Conservation (phyloP, 345 rosid species). For the Lepidium didymum region DNA sequence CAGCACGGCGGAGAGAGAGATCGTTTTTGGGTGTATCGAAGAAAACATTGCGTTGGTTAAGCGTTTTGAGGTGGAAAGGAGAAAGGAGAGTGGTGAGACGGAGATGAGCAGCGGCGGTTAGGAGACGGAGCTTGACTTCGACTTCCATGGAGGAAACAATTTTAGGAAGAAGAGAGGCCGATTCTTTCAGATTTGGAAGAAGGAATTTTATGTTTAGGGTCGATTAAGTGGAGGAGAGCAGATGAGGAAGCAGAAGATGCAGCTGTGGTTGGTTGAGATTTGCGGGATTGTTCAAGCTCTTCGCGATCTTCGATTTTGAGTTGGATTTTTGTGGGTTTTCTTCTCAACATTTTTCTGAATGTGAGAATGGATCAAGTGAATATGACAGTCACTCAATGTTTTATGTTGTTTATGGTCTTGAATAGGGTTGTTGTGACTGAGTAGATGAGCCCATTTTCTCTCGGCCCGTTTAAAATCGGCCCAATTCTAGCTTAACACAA, state of each 20-base stretch:
- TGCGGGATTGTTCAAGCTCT: slow-evolving; percentile 75
- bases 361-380: background rate
- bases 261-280: slow-evolving; percentile 27
- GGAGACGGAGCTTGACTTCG: slow-evolving; percentile 69
- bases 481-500: too few relatives aligned
- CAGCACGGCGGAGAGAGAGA: slow-evolving; percentile 44
- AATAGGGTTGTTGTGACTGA: background rate
- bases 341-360: slow-evolving; percentile 61
- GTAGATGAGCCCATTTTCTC: too few relatives aligned
- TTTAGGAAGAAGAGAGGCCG: slow-evolving; percentile 44
- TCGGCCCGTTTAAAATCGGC: too few relatives aligned
- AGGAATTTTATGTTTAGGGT: slow-evolving; percentile 44
- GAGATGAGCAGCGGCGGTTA: slow-evolving; percentile 36
- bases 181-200: slow-evolving; percentile 55
- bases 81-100: slow-evolving; percentile 46
- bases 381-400: background rate
- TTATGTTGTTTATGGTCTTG: background rate
- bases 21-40: slow-evolving; percentile 50
- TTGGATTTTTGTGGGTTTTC: slow-evolving; percentile 80
- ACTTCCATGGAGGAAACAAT: slow-evolving; percentile 49
- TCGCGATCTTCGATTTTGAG: slow-evolving; percentile 76
- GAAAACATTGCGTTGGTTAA: slow-evolving; percentile 63
- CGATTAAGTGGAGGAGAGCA: slow-evolving; percentile 51
- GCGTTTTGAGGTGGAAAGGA: slow-evolving; percentile 50
- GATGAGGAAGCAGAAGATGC: slow-evolving; percentile 29